Conservation (phyloP, 495 filamentous ascomycete species). For the Collariella sp. region DNA sequence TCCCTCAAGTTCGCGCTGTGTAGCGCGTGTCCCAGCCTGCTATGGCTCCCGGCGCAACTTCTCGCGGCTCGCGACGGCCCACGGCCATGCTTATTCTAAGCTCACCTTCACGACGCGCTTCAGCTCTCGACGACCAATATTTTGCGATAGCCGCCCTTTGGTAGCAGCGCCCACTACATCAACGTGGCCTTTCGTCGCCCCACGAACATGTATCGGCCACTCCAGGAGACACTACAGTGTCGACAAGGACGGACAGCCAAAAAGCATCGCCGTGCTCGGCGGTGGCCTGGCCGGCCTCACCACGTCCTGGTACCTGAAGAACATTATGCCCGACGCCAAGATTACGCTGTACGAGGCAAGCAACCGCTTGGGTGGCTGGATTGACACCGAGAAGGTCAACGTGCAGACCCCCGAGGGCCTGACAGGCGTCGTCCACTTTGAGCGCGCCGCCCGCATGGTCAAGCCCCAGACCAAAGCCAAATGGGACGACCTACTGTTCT, state of each 20-base stretch:
- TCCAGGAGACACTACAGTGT: constrained; percentile 1
- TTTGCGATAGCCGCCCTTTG: neutral
- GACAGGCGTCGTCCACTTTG: constrained; percentile 58
- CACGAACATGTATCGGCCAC: neutral
- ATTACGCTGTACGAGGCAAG: constrained; percentile 75
- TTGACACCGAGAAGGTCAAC: constrained; percentile 57
- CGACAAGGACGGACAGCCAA: neutral
- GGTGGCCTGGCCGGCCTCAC: constrained; percentile 88
- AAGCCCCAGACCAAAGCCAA: constrained; percentile 34
- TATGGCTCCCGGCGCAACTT: neutral
- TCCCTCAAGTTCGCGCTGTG: constrained; percentile 13
- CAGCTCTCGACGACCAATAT: neutral
- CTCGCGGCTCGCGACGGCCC: neutral
- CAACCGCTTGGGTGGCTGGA: constrained; percentile 70
- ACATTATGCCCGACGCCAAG: constrained; percentile 43
- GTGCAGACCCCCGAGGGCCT: constrained; percentile 39
- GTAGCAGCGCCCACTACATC: neutral
- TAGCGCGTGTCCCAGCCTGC: constrained; percentile 1
- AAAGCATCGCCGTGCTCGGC: constrained; percentile 64
- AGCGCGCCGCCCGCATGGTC: constrained; percentile 78
- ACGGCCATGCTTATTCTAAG: neutral
- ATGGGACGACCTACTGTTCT: constrained; percentile 37
- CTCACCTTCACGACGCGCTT: neutral
- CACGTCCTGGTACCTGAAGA: constrained; percentile 63
- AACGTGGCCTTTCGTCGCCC: neutral